Conservation (phyloP, 2,329 filamentous ascomycete genomes). For the Drechmeria coniospora region DNA sequence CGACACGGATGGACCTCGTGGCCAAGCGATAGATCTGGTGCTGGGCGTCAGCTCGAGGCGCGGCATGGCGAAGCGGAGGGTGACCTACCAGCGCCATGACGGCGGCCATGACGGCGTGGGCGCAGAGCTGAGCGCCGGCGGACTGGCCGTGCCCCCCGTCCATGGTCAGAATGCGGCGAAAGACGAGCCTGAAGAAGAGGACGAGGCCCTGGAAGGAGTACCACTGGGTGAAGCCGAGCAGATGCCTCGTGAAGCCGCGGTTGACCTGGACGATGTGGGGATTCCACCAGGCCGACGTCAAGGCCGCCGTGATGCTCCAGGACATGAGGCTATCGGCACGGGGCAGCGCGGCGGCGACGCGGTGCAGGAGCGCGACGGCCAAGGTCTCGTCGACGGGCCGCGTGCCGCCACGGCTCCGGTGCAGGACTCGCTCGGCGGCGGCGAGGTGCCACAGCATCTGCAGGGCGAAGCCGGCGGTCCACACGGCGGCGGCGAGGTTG, state of each 20-base stretch:
- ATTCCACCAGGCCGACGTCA: constrained; percentile 52
- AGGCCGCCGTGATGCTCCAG: constrained; percentile 31
- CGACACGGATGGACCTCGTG: constrained; percentile 32
- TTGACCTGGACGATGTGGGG: constrained; percentile 45
- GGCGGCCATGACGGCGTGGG: constrained; percentile 38
- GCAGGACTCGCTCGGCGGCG: constrained; percentile 11
- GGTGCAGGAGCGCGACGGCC: constrained; percentile 6
- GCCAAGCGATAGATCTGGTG: constrained; percentile 29
- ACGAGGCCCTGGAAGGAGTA: constrained; percentile 49
- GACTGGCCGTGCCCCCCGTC: constrained; percentile 22
- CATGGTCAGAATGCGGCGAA: constrained; percentile 26
- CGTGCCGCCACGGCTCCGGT: constrained; percentile 14
- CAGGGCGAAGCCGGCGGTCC: constrained; percentile 29
- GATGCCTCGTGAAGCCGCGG: constrained; percentile 42
- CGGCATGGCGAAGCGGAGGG: no score
- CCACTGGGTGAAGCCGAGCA: constrained; percentile 47
- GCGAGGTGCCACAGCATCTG: constrained; percentile 37
- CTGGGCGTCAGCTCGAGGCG: not conserved
- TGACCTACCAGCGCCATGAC: constrained; percentile 38
- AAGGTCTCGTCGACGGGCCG: constrained; percentile 17
- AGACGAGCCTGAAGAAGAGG: constrained; percentile 37
- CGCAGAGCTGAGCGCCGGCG: constrained; percentile 27
- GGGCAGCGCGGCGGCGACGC: constrained; percentile 20
- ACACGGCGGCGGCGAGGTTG: constrained; percentile 26
- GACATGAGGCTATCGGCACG: constrained; percentile 24